A percentile compares a stretch with the other conserved stretches of the same genome.
phyloP scores from a whole-genome alignment of 2,329 filamentous ascomycete species.

The Colletotrichum eremochloae region DNA sequence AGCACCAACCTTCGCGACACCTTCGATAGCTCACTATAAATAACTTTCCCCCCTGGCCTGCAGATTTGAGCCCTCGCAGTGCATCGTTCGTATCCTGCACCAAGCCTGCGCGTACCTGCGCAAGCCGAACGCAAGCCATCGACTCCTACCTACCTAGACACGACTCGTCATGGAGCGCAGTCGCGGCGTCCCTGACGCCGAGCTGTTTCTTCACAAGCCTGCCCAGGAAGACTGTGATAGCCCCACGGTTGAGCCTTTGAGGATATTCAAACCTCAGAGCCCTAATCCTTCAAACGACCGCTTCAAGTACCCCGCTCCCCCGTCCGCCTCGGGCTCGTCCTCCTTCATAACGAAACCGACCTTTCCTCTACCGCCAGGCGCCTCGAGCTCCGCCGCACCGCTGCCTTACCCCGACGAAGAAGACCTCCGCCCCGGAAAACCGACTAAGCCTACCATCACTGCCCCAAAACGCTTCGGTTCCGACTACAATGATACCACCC shows the following conservation, averaged over 20 bases:
- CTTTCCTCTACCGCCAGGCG: conserved; percentile 76
- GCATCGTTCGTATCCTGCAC: conserved; percentile 38
- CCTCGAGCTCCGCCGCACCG: conserved; percentile 76
- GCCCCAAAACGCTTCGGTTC: conserved; percentile 61
- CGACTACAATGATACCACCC: conserved; percentile 63
- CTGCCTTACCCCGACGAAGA: conserved; percentile 82
- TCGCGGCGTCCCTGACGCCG: conserved; percentile 80
- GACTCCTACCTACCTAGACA: conserved; percentile 6
- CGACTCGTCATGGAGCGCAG: conserved; percentile 62
- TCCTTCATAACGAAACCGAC: conserved; percentile 64
- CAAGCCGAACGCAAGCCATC: conserved; percentile 40
- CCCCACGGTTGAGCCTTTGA: conserved; percentile 84
- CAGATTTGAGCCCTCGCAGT: conserved; percentile 36
- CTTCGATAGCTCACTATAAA: conserved; percentile 46
- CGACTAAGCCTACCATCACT: conserved; percentile 53
- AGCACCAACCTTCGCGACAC: conserved; percentile 36
- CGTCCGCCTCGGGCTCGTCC: conserved; percentile 53
- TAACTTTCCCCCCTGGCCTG: conserved; percentile 42
- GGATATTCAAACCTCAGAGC: conserved; percentile 85
- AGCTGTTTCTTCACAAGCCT: conserved; percentile 82
- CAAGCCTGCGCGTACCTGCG: conserved; percentile 44
- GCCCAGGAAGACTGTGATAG: conserved; percentile 70
- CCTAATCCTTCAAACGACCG: conserved; percentile 65
- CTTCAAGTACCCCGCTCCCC: conserved; percentile 66
- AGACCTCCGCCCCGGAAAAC: conserved; percentile 60